Evolutionary conservation across 2,329 filamentous ascomycete genomes (phyloP).

Genomic region (Penicillium sp.): DNA sequence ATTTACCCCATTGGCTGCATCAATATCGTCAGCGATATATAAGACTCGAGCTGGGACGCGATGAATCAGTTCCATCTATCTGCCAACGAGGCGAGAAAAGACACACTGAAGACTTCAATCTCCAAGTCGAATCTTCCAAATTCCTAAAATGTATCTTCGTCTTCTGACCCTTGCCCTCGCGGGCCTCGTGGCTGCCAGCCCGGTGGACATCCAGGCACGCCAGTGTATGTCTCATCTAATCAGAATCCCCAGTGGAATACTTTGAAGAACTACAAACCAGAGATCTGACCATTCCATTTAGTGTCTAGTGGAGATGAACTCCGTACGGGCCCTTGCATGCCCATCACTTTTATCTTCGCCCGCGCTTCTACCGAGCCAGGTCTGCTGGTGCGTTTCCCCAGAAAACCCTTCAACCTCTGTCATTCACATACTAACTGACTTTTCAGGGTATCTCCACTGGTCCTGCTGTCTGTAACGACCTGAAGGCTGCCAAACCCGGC

Average conservation of each 20-base stretch:
- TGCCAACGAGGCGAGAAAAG: not conserved
- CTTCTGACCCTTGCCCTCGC: not conserved
- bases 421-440: not conserved
- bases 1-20: not conserved
- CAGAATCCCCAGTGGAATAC: not conserved
- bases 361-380: constrained; percentile 47
- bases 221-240: not conserved
- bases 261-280: not conserved
- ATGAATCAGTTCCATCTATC: not conserved
- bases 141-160: not conserved
- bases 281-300: not conserved
- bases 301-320: constrained; percentile 39
- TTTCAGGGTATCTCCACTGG: not conserved
- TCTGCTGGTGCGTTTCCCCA: constrained; percentile 37
- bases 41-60: not conserved
- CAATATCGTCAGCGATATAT: not conserved
- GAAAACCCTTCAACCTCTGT: not conserved
- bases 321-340: constrained; percentile 39
- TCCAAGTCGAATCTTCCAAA: not conserved
- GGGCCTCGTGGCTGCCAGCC: not conserved
- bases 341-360: constrained; percentile 47
- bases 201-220: not conserved
- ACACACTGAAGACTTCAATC: not conserved
- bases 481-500: not conserved
- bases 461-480: not conserved